Conservation (phyloP, 441 rosid species). For the Euphorbia celastroides region DNA sequence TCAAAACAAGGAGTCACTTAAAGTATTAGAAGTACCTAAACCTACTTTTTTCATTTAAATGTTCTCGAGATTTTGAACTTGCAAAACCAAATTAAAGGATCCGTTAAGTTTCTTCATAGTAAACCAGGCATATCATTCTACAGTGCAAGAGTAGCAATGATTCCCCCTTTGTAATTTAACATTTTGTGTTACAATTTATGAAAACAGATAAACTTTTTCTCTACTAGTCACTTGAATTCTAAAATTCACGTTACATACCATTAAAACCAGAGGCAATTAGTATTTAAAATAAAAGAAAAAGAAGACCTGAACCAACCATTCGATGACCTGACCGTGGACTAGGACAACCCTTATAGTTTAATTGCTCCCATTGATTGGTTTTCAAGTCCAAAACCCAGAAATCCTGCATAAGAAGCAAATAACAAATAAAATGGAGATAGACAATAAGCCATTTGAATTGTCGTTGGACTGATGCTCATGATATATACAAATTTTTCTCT, state of each 20-base stretch:
- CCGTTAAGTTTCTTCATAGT: neutral
- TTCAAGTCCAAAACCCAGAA: slow-evolving; percentile 91
- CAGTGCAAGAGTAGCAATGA: neutral
- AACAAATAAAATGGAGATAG: neutral
- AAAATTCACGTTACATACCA: neutral
- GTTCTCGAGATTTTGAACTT: neutral
- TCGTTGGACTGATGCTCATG: neutral
- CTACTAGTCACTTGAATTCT: neutral
- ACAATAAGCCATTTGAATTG: neutral
- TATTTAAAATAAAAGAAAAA: slow-evolving; percentile 8
- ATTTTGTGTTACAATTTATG: neutral
- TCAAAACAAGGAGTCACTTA: neutral
- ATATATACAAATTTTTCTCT: neutral
- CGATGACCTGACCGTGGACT: slow-evolving; percentile 97
- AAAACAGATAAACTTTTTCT: neutral
- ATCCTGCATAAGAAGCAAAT: slow-evolving; percentile 41
- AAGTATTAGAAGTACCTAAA: neutral
- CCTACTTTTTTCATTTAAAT: neutral
- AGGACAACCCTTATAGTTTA: slow-evolving; percentile 87
- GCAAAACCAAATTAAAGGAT: neutral
- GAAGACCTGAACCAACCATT: slow-evolving; percentile 52
- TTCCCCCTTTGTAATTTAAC: neutral
- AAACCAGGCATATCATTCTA: neutral
- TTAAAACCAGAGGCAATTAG: neutral
- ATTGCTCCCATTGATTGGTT: slow-evolving; percentile 94